Percentiles rank a stretch among this genome's conserved stretches.
Evolutionary conservation across 2,329 filamentous ascomycete genomes (phyloP).

Genomic region (Purpureocillium takamizusanense): DNA sequence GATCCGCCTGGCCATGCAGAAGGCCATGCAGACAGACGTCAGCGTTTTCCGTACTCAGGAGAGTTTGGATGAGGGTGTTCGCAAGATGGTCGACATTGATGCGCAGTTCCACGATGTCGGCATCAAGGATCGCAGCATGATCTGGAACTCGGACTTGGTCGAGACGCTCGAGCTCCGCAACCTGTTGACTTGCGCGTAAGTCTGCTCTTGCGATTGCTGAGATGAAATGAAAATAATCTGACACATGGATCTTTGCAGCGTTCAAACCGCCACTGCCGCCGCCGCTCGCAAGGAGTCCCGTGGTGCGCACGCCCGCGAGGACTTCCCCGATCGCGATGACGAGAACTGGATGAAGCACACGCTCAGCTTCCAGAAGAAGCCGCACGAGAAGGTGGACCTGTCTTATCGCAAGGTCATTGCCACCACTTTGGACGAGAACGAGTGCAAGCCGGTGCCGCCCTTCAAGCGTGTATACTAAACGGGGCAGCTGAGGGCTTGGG

Average conservation of each 20-base stretch:
- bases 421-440: constrained; percentile 82
- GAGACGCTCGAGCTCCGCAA: constrained; percentile 95
- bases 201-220: constrained; percentile 16
- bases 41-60: constrained; percentile 94
- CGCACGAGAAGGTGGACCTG: constrained; percentile 80
- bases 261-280: constrained; percentile 85
- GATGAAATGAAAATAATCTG: not conserved
- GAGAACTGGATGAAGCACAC: constrained; percentile 99
- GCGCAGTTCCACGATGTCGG: constrained; percentile 71
- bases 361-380: constrained; percentile 87
- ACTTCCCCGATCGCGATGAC: constrained; percentile 92
- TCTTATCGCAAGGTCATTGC: constrained; percentile 76
- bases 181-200: constrained; percentile 89
- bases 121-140: constrained; percentile 98
- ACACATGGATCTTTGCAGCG: constrained; percentile 32
- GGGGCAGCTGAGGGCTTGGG: not conserved
- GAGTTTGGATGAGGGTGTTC: constrained; percentile 85
- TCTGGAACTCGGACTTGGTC: constrained; percentile 97
- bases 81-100: constrained; percentile 80
- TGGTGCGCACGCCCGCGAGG: constrained; percentile 94
- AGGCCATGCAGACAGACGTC: constrained; percentile 96
- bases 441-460: constrained; percentile 92
- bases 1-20: constrained; percentile 88
- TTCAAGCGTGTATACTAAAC: constrained; percentile 88
- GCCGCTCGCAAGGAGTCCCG: constrained; percentile 95